Conservation (phyloP, 768 basidiomycete genomes). For the Amanita thiersii region DNA sequence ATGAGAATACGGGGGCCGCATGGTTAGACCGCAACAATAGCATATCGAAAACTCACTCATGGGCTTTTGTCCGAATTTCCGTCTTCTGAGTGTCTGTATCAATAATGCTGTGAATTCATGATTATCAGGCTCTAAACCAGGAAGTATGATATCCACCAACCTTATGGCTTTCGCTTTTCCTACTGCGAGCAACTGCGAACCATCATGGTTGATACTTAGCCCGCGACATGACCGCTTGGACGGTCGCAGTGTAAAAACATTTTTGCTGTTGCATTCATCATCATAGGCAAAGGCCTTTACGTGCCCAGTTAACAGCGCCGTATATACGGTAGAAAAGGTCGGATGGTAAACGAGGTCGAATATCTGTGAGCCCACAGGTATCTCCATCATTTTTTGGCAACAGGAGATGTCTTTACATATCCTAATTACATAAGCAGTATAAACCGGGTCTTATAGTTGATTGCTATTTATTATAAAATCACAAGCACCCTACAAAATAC, state of each 20-base stretch:
- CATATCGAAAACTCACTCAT: conserved; percentile 48
- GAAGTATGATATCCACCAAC: conserved; percentile 33
- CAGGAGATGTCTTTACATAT: background rate
- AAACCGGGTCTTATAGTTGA: no score
- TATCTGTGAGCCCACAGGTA: conserved; percentile 67
- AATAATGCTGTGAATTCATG: conserved; percentile 40
- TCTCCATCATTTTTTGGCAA: conserved; percentile 40
- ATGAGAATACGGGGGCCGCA: conserved; percentile 3
- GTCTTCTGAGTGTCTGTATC: conserved; percentile 53
- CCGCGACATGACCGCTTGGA: conserved; percentile 82
- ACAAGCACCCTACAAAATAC: no score
- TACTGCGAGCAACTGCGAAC: conserved; percentile 62
- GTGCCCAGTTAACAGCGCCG: conserved; percentile 73
- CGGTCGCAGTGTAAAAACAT: conserved; percentile 56
- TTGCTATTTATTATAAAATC: no score
- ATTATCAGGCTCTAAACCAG: background rate
- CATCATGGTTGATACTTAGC: conserved; percentile 59
- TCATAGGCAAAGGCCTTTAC: conserved; percentile 79
- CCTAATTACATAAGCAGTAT: background rate
- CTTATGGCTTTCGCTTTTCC: conserved; percentile 76
- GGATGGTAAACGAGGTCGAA: conserved; percentile 92
- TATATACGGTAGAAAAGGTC: conserved; percentile 56
- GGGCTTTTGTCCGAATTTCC: conserved; percentile 43
- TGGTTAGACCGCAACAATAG: conserved; percentile 3
- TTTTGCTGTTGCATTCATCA: conserved; percentile 52